Conservation (phyloP, 1,139 yeast genomes). For the Meyerozyma smithsonii region DNA sequence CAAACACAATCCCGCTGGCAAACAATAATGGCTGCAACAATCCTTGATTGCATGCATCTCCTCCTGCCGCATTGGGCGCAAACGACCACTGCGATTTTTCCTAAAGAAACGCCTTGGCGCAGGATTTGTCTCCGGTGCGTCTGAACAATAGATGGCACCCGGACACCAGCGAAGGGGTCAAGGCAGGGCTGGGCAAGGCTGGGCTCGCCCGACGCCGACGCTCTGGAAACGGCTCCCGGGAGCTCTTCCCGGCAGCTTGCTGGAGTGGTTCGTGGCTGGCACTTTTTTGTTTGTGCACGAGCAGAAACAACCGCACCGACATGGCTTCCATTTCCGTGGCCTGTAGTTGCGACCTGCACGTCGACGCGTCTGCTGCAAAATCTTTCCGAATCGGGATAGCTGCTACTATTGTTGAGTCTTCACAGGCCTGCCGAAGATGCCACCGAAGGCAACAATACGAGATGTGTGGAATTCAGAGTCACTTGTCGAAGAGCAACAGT, state of each 20-base stretch:
- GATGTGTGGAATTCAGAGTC: background rate
- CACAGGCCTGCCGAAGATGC: background rate
- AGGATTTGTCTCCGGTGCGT: background rate
- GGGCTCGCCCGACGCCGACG: too few relatives aligned
- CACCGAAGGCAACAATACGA: constrained; percentile 2
- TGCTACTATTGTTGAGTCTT: background rate
- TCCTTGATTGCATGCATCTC: background rate
- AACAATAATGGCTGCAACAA: background rate
- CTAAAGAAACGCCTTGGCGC: background rate
- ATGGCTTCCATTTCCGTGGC: too few relatives aligned
- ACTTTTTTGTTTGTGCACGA: too few relatives aligned
- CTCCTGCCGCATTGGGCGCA: background rate
- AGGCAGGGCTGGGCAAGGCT: background rate
- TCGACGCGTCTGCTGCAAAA: background rate
- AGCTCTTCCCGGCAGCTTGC: too few relatives aligned
- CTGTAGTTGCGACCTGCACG: background rate
- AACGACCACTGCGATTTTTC: background rate
- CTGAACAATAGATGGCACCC: background rate
- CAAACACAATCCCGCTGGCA: background rate
- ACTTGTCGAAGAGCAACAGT: too few relatives aligned
- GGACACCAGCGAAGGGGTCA: background rate
- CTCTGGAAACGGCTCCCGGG: too few relatives aligned
- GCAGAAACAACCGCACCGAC: too few relatives aligned
- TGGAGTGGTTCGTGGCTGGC: too few relatives aligned
- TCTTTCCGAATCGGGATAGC: background rate